Percentiles rank a stretch among this genome's conserved stretches.
Conservation (phyloP, 78 protist species). For the Blattamonas nauphoetae region DNA sequence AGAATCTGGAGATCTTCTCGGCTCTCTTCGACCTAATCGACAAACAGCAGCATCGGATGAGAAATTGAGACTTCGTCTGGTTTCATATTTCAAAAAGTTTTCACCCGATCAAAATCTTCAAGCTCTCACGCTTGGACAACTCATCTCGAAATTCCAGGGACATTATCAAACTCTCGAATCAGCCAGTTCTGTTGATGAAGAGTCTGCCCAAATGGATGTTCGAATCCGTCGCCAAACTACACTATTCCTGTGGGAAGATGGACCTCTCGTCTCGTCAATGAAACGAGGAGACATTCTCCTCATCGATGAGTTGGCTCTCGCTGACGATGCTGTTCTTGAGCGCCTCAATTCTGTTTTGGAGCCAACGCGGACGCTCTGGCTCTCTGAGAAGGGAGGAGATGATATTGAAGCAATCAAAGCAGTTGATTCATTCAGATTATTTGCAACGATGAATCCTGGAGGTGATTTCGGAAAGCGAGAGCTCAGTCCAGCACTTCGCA, state of each 20-base stretch:
- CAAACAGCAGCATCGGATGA: background rate
- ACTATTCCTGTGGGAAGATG: slow-evolving; percentile 92
- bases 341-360: slow-evolving; percentile 95
- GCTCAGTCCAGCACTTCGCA: slow-evolving; percentile 96
- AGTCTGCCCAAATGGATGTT: background rate
- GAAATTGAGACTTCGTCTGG: background rate
- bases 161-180: background rate
- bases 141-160: background rate
- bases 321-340: slow-evolving; percentile 98
- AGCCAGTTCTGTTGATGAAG: background rate
- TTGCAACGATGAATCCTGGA: slow-evolving; percentile 98
- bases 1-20: slow-evolving; percentile 94
- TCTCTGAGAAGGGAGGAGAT: slow-evolving; percentile 68
- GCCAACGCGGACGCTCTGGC: slow-evolving; percentile 62
- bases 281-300: slow-evolving; percentile 73
- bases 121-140: background rate
- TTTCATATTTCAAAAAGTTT: background rate
- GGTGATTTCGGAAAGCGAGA: slow-evolving; percentile 99
- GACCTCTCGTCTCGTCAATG: slow-evolving; percentile 93
- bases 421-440: slow-evolving; percentile 56
- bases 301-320: slow-evolving; percentile 93
- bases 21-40: slow-evolving; percentile 88
- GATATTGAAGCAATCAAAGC: slow-evolving; percentile 43
- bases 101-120: background rate
- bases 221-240: background rate